Evolutionary conservation across 306 rosid species (phyloP).

Genomic region (Abrus pulchellus): DNA sequence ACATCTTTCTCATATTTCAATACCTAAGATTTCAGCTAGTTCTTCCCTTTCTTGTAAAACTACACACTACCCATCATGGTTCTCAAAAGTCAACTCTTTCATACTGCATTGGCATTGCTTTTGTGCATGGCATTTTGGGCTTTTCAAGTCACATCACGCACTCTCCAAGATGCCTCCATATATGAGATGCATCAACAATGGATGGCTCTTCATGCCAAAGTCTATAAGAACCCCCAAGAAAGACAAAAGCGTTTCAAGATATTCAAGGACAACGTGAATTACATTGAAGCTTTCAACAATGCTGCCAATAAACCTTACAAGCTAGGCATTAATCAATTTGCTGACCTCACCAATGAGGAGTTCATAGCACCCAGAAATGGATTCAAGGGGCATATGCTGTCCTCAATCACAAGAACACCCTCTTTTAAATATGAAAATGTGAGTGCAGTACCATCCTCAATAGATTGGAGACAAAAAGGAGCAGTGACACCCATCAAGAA

Average conservation of each 20-base stretch:
- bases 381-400: constrained; percentile 52
- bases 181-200: constrained; percentile 40
- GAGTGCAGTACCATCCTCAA: neutral
- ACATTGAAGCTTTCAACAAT: constrained; percentile 35
- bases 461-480: constrained; percentile 5
- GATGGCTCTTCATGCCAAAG: constrained; percentile 29
- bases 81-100: neutral
- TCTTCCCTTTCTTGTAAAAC: no score
- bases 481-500: constrained; percentile 17
- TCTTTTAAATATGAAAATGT: constrained; percentile 51
- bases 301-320: constrained; percentile 49
- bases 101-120: constrained; percentile 35
- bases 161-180: constrained; percentile 46
- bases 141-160: constrained; percentile 41
- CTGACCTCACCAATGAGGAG: constrained; percentile 56
- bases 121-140: constrained; percentile 45
- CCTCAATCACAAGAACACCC: constrained; percentile 17
- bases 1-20: neutral
- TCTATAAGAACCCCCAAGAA: constrained; percentile 4
- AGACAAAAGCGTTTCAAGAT: constrained; percentile 43
- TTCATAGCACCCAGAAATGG: constrained; percentile 47
- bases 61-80: constrained; percentile 29
- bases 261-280: constrained; percentile 44
- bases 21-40: no score
- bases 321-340: constrained; percentile 34